These are phyloP conservation scores for Pythium utonaiense DNA, from an alignment of 352 stramenopile species.

Conservation along the genomic window DNA sequence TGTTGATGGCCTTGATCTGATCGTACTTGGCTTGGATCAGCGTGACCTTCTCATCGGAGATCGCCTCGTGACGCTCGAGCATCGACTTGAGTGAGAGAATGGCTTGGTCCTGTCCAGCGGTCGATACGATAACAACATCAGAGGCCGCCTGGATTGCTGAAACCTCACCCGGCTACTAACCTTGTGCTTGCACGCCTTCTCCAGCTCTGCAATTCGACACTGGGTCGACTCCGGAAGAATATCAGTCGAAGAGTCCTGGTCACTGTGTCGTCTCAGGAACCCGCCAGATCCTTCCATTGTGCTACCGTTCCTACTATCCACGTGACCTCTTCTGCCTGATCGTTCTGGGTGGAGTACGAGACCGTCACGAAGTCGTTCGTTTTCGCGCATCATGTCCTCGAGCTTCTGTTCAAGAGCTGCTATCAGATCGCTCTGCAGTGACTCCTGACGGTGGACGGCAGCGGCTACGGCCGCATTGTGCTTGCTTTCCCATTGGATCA, in stretches of 20 bases:
- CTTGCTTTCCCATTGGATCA: slow-evolving; percentile 61
- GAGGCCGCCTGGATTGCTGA: not conserved
- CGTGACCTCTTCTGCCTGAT: slow-evolving; percentile 1
- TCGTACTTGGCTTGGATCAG: slow-evolving; percentile 69
- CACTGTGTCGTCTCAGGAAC: not conserved
- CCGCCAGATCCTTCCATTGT: not conserved
- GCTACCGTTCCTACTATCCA: slow-evolving; percentile 1
- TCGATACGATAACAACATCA: no score
- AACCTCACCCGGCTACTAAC: slow-evolving; percentile 13
- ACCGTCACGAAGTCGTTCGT: slow-evolving; percentile 11
- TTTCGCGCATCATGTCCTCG: slow-evolving; percentile 30
- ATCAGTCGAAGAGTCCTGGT: not conserved
- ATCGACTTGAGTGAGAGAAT: slow-evolving; percentile 61
- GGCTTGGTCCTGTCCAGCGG: slow-evolving; percentile 70
- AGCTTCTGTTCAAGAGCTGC: slow-evolving; percentile 37
- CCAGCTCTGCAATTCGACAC: slow-evolving; percentile 54
- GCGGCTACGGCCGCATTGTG: slow-evolving; percentile 44
- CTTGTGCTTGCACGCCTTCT: slow-evolving; percentile 76
- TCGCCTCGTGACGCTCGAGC: slow-evolving; percentile 61
- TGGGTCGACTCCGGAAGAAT: slow-evolving; percentile 21
- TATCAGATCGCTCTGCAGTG: slow-evolving; percentile 39
- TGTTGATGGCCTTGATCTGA: slow-evolving; percentile 77
- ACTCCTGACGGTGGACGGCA: slow-evolving; percentile 38
- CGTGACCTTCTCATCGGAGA: slow-evolving; percentile 71
- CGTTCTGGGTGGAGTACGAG: not conserved